Evolutionary conservation across 2,329 filamentous ascomycete genomes (phyloP).

Genomic region (Sordariomycetes sp.): DNA sequence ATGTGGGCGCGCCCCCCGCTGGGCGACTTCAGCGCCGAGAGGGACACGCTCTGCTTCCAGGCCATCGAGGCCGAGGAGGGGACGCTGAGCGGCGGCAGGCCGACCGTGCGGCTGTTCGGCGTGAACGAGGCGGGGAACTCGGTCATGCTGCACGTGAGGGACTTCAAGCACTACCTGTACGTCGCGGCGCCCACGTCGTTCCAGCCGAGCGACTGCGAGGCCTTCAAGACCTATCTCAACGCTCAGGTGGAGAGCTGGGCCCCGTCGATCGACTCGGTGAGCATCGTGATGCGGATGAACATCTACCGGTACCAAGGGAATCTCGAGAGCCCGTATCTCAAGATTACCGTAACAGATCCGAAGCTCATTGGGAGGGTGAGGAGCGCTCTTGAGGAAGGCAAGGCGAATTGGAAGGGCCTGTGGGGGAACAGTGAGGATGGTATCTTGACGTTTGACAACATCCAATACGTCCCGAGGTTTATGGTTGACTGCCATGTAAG

Average conservation of each 20-base stretch:
- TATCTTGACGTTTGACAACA: slow-evolving; percentile 87
- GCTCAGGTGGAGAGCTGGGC: slow-evolving; percentile 63
- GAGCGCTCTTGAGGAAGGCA: slow-evolving; percentile 60
- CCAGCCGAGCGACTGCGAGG: slow-evolving; percentile 62
- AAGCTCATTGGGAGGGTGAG: slow-evolving; percentile 73
- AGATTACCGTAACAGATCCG: slow-evolving; percentile 85
- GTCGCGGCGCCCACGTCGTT: slow-evolving; percentile 81
- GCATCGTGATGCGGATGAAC: slow-evolving; percentile 77
- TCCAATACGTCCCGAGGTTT: slow-evolving; percentile 89
- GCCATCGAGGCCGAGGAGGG: slow-evolving; percentile 94
- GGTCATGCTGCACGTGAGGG: slow-evolving; percentile 86
- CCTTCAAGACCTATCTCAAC: slow-evolving; percentile 75
- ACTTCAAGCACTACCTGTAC: slow-evolving; percentile 94
- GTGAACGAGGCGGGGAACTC: slow-evolving; percentile 80
- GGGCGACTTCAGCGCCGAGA: slow-evolving; percentile 40
- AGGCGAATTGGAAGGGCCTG: slow-evolving; percentile 81
- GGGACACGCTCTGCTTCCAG: slow-evolving; percentile 75
- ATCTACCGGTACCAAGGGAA: slow-evolving; percentile 94
- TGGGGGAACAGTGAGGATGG: slow-evolving; percentile 63
- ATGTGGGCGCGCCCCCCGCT: slow-evolving; percentile 64
- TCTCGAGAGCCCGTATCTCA: slow-evolving; percentile 80
- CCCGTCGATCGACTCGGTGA: slow-evolving; percentile 67
- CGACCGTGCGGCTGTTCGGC: slow-evolving; percentile 85
- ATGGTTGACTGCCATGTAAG: slow-evolving; percentile 90
- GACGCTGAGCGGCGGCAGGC: slow-evolving; percentile 60